These are phyloP conservation scores for Benincasa hispida DNA, from an alignment of 306 rosid genomes.

Conservation along the genomic window DNA sequence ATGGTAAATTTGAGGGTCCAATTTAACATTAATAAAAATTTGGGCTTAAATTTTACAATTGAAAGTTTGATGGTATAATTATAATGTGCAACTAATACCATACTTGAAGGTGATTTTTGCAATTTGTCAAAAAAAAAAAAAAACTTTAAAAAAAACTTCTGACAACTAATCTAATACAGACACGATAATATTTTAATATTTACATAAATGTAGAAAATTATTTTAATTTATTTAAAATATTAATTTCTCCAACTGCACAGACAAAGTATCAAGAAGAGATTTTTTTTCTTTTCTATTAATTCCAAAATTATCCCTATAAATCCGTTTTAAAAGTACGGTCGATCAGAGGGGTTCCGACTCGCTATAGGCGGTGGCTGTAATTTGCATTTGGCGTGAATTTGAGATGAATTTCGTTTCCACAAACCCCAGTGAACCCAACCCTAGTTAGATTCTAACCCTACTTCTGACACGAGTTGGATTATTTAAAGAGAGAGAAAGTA, in stretches of 20 bases:
- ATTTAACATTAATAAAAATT: no score
- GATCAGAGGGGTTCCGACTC: background rate
- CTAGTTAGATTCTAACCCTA: conserved; percentile 2
- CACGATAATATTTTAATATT: background rate
- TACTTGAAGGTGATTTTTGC: no score
- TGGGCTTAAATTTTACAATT: no score
- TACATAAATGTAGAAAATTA: background rate
- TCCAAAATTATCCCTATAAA: background rate
- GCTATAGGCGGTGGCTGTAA: conserved; percentile 2
- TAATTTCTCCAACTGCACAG: background rate
- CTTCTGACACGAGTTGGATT: conserved; percentile 9
- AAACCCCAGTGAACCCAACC: conserved; percentile 8
- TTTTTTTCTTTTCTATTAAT: background rate
- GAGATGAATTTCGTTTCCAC: conserved; percentile 1
- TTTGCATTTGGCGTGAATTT: conserved; percentile 14
- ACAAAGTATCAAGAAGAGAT: conserved; percentile 1
- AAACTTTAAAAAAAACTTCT: no score
- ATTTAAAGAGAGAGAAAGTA: conserved; percentile 11
- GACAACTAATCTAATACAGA: background rate
- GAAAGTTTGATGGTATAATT: no score
- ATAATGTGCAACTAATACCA: no score
- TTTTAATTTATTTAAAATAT: background rate
- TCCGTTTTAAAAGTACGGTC: conserved; percentile 4
- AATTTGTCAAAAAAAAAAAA: no score
- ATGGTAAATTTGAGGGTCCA: no score